phyloP scores from a whole-genome alignment of 2,329 filamentous ascomycete species.

The Arthrobotrys musiformis region DNA sequence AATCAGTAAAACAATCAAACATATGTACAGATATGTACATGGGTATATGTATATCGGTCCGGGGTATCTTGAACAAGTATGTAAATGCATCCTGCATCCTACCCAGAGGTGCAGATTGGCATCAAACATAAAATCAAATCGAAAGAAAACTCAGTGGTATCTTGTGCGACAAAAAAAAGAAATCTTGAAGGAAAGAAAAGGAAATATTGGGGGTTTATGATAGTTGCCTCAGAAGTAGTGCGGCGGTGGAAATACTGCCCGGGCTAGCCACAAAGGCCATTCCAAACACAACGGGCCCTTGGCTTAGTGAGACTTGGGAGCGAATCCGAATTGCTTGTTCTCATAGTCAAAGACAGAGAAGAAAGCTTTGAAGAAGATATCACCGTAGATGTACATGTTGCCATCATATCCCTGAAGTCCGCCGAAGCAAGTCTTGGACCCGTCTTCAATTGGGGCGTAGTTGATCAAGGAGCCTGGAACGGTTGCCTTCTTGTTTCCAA shows the following conservation, averaged over 20 bases:
- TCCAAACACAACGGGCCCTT: too few relatives aligned
- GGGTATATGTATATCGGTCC: conserved; percentile 27
- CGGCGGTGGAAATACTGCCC: too few relatives aligned
- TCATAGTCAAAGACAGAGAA: conserved; percentile 77
- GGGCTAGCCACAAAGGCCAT: too few relatives aligned
- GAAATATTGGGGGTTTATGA: background rate
- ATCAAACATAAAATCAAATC: background rate
- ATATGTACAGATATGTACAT: background rate
- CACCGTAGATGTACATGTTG: conserved; percentile 75
- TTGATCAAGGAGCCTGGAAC: conserved; percentile 70
- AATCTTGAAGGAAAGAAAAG: background rate
- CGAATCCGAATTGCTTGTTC: conserved; percentile 66
- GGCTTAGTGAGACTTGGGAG: conserved; percentile 61
- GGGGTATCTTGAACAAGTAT: conserved; percentile 44
- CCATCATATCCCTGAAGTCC: conserved; percentile 72
- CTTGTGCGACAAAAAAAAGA: background rate
- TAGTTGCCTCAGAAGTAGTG: too few relatives aligned
- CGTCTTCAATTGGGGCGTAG: conserved; percentile 67
- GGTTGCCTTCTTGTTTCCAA: conserved; percentile 67
- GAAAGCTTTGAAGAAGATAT: conserved; percentile 80
- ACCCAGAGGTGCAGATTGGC: conserved; percentile 35
- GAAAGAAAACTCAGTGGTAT: conserved; percentile 35
- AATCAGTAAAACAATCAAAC: background rate
- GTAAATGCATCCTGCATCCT: conserved; percentile 21
- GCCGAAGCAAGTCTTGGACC: conserved; percentile 72